Conservation (phyloP, 345 rosid species). For the Populus alba region DNA sequence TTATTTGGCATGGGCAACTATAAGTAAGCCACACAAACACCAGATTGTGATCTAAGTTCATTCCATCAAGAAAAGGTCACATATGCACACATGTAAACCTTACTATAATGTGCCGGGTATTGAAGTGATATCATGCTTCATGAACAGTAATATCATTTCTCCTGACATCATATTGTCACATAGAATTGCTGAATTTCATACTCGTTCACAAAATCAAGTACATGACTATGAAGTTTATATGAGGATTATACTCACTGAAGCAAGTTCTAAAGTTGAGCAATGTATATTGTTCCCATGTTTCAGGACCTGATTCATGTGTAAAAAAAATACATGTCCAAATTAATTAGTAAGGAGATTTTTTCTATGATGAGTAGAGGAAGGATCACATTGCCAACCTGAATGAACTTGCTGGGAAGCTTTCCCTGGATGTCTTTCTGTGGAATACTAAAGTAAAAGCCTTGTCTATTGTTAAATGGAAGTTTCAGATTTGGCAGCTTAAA, state of each 20-base stretch:
- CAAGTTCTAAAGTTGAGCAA: slow-evolving; percentile 88
- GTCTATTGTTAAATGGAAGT: slow-evolving; percentile 92
- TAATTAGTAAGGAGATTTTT: slow-evolving; percentile 11
- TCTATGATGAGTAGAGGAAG: slow-evolving; percentile 11
- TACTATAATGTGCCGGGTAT: not conserved
- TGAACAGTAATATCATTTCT: not conserved
- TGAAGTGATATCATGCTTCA: not conserved
- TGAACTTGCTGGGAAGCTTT: slow-evolving; percentile 87
- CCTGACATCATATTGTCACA: not conserved
- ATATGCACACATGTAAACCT: not conserved
- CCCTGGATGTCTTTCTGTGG: slow-evolving; percentile 82
- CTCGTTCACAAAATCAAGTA: slow-evolving; percentile 1
- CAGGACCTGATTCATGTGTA: slow-evolving; percentile 52
- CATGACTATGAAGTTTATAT: not conserved
- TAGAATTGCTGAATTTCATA: slow-evolving; percentile 1
- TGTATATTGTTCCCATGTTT: slow-evolving; percentile 92
- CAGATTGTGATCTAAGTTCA: slow-evolving; percentile 6
- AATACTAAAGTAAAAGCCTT: slow-evolving; percentile 96
- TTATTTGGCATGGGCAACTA: not conserved
- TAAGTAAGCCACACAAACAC: not conserved
- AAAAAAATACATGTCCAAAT: slow-evolving; percentile 23
- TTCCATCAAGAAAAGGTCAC: slow-evolving; percentile 1
- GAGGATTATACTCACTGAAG: slow-evolving; percentile 70
- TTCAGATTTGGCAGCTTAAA: slow-evolving; percentile 82
- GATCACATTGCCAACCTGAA: slow-evolving; percentile 53